Base-by-base conservation (phyloP, 208 protist species). In the Leishmania braziliensis region DNA sequence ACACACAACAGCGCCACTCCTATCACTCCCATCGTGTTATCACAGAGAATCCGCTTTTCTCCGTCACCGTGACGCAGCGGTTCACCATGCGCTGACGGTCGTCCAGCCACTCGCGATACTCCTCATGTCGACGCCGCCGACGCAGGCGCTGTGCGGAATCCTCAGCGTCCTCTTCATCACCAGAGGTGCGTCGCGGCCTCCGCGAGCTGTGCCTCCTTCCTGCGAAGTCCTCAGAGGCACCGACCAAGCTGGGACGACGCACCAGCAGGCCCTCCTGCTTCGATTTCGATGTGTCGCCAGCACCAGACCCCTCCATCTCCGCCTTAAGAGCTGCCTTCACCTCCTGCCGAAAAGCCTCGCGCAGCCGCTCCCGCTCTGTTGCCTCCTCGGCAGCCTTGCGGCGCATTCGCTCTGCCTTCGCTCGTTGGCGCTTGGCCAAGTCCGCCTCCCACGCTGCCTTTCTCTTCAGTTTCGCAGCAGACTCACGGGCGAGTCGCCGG, bases 351-450 rank as follows among this genome's bases (percentile, higher is more conserved):
- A 90, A 80, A 5, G 53, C 82, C 72, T 26, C 63, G 60, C 79
- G 29, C 65, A 77, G 72, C 71, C 62, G 72, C 74, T 80, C 84
- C 36, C 82, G 76, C n/a, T 50, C 75, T 33, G 77, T 81, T 3
- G 81, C 83, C 54, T 85, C 84, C 69, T 85, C 66, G 66, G 75
- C 84, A 20, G 83, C 84, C 75, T 89, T 91, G 23, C 72, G 76
- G 20, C 73, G 74, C 33, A 87, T 82, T 12, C 85, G 86, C 39
- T n/a, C 83, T 56, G 48, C 83, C 68, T 83, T 81, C 48, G 75
- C 81, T 16, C 51, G 43, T 9, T 43, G 62, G 9, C 85, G 82
- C 78, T 53, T 46, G 72, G 84, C 79, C 66, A 91, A 58, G 66
- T 88, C 80, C 10, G 79, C 78, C 78, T 82, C 65, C 76, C 83